Base-by-base conservation (phyloP, 352 stramenopile species). In the Pythium biforme region DNA sequence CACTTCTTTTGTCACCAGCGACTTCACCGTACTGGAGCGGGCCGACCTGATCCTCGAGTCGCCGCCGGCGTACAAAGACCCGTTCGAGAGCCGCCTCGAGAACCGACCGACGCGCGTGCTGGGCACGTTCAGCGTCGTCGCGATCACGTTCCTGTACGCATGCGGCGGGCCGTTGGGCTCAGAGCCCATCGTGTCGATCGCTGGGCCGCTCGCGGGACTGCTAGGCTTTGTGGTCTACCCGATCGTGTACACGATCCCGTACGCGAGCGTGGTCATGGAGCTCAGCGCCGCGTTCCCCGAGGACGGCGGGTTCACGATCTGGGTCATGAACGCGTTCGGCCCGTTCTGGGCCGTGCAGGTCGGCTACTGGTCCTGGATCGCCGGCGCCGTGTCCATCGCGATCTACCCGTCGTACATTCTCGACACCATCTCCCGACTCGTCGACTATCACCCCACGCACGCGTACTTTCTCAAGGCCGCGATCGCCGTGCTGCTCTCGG, bases 361-460 rank as follows among this genome's bases (percentile, higher is more conserved):
- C 39, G 83, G 81, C 58, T 95, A 89, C 69, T 95, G 84, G 83
- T 89, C 80, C 15, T 95, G 85, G 76, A 64, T 97, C 40, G 75
- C 74, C 11, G 84, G 89, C 41, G 78, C 69, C 25, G 79, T 82
- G 17, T 88, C 96, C 64, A 91, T 41, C 20, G 27, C 62, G 26
- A 55, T 83, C 3, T 83, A 86, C 31, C 90, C 97, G 58, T 94
- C 53, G 4, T 59, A 70, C 31, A 40, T 74, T 66, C 55, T 86
- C 17, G 23, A 74, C 20, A 69, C 83, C 17, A 29, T 83, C 6
- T 27, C 54, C 15, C 61, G 74, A 47, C 56, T 51, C 47, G 20
- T 70, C 10, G 69, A 60, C 17, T 73, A 78, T 23, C 26, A 68
- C 5, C 48, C 58, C 19, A 17, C 62, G 14, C 33, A 60, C 20